Base-by-base conservation (phyloP, 2,329 filamentous ascomycete species). In the Coleophoma eucalyptorum region DNA sequence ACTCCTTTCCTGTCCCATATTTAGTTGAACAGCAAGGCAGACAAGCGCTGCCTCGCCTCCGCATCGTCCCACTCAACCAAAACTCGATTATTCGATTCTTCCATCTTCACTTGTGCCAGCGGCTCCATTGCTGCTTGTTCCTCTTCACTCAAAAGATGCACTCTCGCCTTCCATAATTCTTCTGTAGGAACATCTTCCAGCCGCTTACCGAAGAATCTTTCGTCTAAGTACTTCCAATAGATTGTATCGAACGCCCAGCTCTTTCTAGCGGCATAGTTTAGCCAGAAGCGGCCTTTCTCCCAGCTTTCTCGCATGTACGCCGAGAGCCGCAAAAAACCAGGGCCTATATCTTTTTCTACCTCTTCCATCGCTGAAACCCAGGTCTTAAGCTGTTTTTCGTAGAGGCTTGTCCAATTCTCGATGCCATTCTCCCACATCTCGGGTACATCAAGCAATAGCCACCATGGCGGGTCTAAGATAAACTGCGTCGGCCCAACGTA, bases 191-290 rank as follows among this genome's bases (percentile, higher is more conserved):
- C 11, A 6, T 31, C 52, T 1, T 38, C 42, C 19, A 51, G 50
- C 31, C 61, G 43, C 58, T 56, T 1, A 47, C 67, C 68, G 49
- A 69, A 72, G 48, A 65, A 69, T 1, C 52, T 57, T 49, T 65
- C 53, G 49, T 72, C 66, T n/a, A 72, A 51, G 55, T 53, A 66
- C 48, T 59, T 67, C 69, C 69, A 72, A 50, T 50, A 72, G 6
- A 72, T 53, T 11, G 57, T 56, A 49, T 73, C 69, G 55, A 72
- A 70, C 0, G 62, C 66, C 65, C 66, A 71, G 50, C 66, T 69
- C 37, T 68, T 69, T 45, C 66, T 65, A 4, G 63, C 65, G 2
- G 64, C 69, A 32, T 69, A 69, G 48, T 59, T 65, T n/a, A 70
- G 19, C 63, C 63, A 64, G 56, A 66, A 70, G 1, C 57, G 55